Base-by-base conservation (phyloP, 1,284 basidiomycete genomes). In the Cutaneotrichosporon sp. region DNA sequence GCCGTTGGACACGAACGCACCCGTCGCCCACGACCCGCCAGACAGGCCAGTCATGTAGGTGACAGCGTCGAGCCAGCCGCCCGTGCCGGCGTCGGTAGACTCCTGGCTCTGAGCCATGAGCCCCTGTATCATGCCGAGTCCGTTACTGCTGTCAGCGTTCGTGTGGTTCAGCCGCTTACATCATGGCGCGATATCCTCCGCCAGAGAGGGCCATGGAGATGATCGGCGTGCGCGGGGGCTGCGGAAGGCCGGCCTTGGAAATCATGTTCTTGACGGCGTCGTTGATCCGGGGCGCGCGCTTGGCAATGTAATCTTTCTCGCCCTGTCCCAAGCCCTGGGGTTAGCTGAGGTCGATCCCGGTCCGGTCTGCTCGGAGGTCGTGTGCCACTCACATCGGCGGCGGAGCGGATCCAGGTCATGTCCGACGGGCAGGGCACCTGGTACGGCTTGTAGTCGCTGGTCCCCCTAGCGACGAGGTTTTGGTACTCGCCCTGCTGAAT, bases 171-270 rank as follows among this genome's bases (percentile, higher is more conserved):
- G 16, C 11, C 24, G 61, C 67, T 55, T 46, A 69, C 59, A 76
- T 67, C 77, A 79, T 78, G 10, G 77, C 77, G 17, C 78, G 61
- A 52, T 78, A 75, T 5, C 78, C 78, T 26, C 78, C 78, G 31
- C 78, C 78, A 10, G 72, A 74, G 14, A 78, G 57, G 1, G 76
- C 75, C 37, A 77, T 64, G 25, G 74, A 75, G 19, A 78, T 61
- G 3, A 59, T 55, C 0, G 78, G 78, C 16, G 64, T 68, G 38
- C 74, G 60, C 12, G 69, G 62, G 4, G 74, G 69, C 16, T 55
- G 56, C 8, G 60, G 43, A 1, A 75, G 51, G 3, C 63, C 64
- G 29, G 59, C 54, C 12, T 59, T 46, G 14, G 62, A 32, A 42
- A 66, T 47, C 60, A 64, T 63, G 10, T 53, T 58, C 41, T 63